Evolutionary conservation across 441 rosid species (phyloP).

Genomic region (Erysimum pusillum): DNA sequence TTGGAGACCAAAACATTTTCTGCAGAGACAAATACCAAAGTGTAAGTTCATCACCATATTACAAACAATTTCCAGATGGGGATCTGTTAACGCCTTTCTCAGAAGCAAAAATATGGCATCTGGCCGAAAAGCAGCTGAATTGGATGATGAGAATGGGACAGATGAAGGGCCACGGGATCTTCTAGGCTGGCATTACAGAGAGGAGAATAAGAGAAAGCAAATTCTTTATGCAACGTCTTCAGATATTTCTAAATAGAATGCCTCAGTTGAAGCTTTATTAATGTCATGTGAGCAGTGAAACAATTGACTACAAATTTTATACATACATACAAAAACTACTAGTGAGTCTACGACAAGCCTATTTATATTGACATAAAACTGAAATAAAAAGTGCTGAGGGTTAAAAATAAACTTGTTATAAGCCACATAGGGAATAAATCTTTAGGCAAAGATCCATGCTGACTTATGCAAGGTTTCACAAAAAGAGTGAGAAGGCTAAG

Average conservation of each 20-base stretch:
- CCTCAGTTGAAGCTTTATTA: constrained; percentile 4
- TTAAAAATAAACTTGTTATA: constrained; percentile 6
- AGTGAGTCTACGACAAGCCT: background rate
- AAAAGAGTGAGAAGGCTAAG: background rate
- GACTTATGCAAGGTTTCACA: background rate
- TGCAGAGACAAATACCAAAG: constrained; percentile 31
- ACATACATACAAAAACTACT: background rate
- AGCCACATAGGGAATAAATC: background rate
- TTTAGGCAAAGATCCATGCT: background rate
- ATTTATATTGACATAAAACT: background rate
- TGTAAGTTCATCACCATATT: constrained; percentile 58
- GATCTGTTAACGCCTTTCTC: constrained; percentile 76
- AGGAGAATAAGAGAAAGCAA: constrained; percentile 29
- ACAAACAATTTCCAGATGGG: constrained; percentile 71
- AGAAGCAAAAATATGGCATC: constrained; percentile 73
- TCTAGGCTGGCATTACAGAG: constrained; percentile 67
- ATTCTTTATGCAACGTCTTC: constrained; percentile 1
- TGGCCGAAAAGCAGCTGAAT: constrained; percentile 67
- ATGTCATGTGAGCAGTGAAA: constrained; percentile 17
- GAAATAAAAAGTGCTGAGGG: background rate
- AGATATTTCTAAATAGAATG: constrained; percentile 1
- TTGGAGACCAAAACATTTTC: constrained; percentile 17
- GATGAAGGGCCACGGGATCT: constrained; percentile 66
- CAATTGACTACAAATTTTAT: background rate
- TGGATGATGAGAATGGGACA: constrained; percentile 56